Base-by-base conservation (phyloP, 148 eudicot species). In the Cornus controversa region DNA sequence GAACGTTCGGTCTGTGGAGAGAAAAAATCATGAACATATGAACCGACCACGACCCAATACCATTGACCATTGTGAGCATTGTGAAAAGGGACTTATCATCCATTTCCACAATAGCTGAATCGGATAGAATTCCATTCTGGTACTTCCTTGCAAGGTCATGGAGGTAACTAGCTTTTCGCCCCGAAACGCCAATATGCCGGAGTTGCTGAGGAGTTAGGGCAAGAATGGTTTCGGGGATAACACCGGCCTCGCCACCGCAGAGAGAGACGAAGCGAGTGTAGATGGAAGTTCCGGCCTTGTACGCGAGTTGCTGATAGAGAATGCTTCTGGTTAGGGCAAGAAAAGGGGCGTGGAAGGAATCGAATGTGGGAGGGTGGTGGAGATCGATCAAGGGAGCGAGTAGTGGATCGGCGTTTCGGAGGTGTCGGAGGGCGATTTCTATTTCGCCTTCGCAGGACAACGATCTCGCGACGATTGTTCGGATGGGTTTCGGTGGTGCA, bases 21-120 rank as follows among this genome's bases (percentile, higher is more conserved):
- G 92, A 85, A 60, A 87, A 89, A 11, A 89, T 86, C 88, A 89
- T 87, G 42, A 89, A 89, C 92, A 89, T 89, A 31, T 89, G 92
- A 40, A 89, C 92, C 7, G 90, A 87, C 92, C 92, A 89, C 0
- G 90, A 85, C 5, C 92, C 92, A 70, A 89, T 89, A 1, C 92
- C 92, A 75, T 87, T 89, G 31, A 89, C 92, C 90, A 89, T 89
- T 0, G 92, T 89, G 24, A 89, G 67, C 92, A 87, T 89, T 10
- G 90, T 87, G 69, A 87, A 89, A 58, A 89, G 78, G 1, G 90
- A 87, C 79, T 89, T 87, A 78, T 89, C 92, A 79, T 89, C 92
- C 85, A 89, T 79, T n/a, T 60, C 75, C 0, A 83, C 42, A 27
- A 89, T 89, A 0, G 82, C 71, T 0, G 78, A 71, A 82, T 89